A percentile compares a stretch with the other conserved stretches of the same genome.
These are phyloP conservation scores for Neonectria faginata DNA, from an alignment of 2,329 filamentous ascomycete species.

Conservation along the genomic window DNA sequence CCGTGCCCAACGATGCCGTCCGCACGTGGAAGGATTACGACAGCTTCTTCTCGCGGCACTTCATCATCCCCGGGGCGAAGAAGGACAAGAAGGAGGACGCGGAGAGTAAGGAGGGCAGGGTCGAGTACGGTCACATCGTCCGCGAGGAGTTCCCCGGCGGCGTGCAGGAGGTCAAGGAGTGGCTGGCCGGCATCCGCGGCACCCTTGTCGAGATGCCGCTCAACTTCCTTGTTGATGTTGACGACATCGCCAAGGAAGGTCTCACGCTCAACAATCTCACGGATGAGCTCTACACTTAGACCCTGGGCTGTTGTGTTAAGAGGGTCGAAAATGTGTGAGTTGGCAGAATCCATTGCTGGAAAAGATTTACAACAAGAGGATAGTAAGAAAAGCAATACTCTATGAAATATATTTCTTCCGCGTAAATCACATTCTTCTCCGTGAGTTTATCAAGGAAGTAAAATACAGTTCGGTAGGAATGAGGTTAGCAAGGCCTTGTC, in stretches of 20 bases:
- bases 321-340: not conserved
- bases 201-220: conserved; percentile 91
- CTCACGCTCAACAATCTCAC: conserved; percentile 78
- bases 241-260: conserved; percentile 88
- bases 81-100: conserved; percentile 58
- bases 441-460: no score
- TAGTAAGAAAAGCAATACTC: not conserved
- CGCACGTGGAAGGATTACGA: conserved; percentile 80
- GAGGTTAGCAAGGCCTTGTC: no score
- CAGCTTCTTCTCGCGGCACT: conserved; percentile 75
- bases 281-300: conserved; percentile 74
- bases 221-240: conserved; percentile 82
- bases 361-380: not conserved
- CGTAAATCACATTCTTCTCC: not conserved
- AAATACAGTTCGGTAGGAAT: no score
- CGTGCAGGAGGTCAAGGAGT: conserved; percentile 77
- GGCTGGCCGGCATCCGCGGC: conserved; percentile 74
- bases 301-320: not conserved
- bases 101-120: conserved; percentile 63
- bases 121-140: conserved; percentile 89
- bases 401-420: not conserved
- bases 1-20: conserved; percentile 76
- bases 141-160: conserved; percentile 81
- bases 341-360: not conserved
- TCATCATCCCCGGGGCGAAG: conserved; percentile 65